phyloP scores from a whole-genome alignment of 352 stramenopile species.

The Peronospora destructor region DNA sequence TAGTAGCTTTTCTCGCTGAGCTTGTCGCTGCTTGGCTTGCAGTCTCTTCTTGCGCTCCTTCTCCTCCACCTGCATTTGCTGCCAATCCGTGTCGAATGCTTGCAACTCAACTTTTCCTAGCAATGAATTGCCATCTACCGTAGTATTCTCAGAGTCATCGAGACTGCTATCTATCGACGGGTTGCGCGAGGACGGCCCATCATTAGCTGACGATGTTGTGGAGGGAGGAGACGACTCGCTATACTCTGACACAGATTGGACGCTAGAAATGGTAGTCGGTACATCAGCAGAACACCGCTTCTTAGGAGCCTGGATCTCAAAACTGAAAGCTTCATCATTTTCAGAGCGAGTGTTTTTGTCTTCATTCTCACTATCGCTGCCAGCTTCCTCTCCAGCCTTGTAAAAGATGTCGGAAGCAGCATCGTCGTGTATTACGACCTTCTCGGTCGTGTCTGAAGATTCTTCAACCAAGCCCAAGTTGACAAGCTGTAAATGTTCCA shows the following conservation, averaged over 20 bases:
- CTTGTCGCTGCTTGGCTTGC: constrained; percentile 67
- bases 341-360: constrained; percentile 5
- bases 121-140: constrained; percentile 7
- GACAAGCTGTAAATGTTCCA: background rate
- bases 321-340: constrained; percentile 35
- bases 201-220: constrained; percentile 6
- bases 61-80: constrained; percentile 65
- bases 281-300: constrained; percentile 12
- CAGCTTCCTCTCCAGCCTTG: constrained; percentile 18
- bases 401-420: constrained; percentile 29
- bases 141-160: constrained; percentile 12
- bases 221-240: constrained; percentile 9
- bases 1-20: constrained; percentile 65
- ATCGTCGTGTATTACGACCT: constrained; percentile 3
- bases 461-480: background rate
- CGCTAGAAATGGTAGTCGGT: background rate
- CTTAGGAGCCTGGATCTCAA: constrained; percentile 43
- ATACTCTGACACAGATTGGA: background rate
- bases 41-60: constrained; percentile 64
- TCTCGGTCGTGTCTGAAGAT: background rate
- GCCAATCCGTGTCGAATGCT: constrained; percentile 54
- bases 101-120: constrained; percentile 18
- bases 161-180: constrained; percentile 21
- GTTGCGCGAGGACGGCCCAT: constrained; percentile 5
- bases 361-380: constrained; percentile 8